Base-by-base conservation (phyloP, 495 filamentous ascomycete species). In the Neurospora sp. region DNA sequence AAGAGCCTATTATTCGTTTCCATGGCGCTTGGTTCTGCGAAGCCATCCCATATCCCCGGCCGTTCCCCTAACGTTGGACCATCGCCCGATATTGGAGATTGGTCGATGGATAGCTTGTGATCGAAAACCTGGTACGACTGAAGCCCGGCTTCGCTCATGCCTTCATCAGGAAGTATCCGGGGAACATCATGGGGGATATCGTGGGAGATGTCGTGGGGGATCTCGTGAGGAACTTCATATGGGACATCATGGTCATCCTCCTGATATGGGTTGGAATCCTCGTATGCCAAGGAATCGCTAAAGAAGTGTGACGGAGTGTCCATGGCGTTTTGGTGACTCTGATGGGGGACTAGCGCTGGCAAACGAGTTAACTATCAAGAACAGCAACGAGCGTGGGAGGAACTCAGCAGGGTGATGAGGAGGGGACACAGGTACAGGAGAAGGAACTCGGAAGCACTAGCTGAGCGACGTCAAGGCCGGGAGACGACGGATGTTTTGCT, bases 291-390 rank as follows among this genome's bases (percentile, higher is more conserved):
- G 41, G 70, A 78, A 59, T 81, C 76, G 68, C 69, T 74, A 46
- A 79, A 81, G 74, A 79, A 80, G 66, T 79, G 77, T 18, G 79
- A 72, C 4, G 78, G 42, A 31, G 73, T 71, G 70, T 79, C 76
- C 79, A 81, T 80, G 39, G 72, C 27, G 40, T 71, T 20, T 38
- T 72, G 39, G 38, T 70, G 20, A 20, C 41, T 41, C 39, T 20
- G 66, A n/a, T 39, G 44, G 42, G 46, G 22, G 46, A 40, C 70
- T 48, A 42, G 61, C 68, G 48, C 27, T 59, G 66, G 39, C 40
- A 31, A 68, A 18, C 42, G 69, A 46, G 68, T 39, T 20, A 39
- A 41, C n/a, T 10, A 69, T 44, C 68, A 69, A 42, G 14, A 69
- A 31, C 37, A 39, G 68, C 68, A 27, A 22, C 68, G 22, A 38